Evolutionary conservation across 768 basidiomycete species (phyloP), one percentile per base, ranked within the genome.

Genomic region (Trametes gibbosa): DNA sequence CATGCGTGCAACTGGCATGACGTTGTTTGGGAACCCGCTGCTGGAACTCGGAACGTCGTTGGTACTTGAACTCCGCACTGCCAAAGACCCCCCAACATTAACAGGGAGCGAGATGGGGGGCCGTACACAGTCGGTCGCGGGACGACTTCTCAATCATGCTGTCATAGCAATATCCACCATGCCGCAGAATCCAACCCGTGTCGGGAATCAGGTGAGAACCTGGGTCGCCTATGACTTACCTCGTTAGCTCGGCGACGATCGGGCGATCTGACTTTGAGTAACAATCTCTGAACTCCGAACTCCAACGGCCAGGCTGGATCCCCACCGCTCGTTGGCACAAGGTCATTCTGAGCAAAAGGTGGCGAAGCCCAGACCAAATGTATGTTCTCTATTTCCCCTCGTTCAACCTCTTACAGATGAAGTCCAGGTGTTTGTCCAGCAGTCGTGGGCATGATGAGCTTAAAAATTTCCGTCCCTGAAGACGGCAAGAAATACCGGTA

Each of bases 181-280:
- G 43, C n/a, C 25, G 29, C 5, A 23, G 54, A 56, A 39, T 46
- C 47, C 35, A 25, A n/a, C 29, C 5, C 10, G 29, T 32, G 29
- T 25, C 14, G 21, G 21, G 43, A 50, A 46, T 58, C 50, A 52
- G 56, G 56, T 58, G 56, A 57, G 56, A 57, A 43, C 29, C 5
- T 25, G 17, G 43, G 34, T 50, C 29, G 29, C 29, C 29, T 32
- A 58, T 46, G 19, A 46, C 32, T 24, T 29, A 45, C 45, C 34
- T 16, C 5, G 53, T 34, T 10, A 34, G 53, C n/a, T n/a, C n/a
- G n/a, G n/a, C 53, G 53, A 46, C 46, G 43, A 54, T 54, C 53
- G 41, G 53, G 21, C 24, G 34, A 45, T 54, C 43, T 34, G 32
- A 46, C 52, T 25, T 40, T 13, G 21, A 13, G 21, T 13, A 13